Base-by-base conservation (phyloP, 1,284 basidiomycete species). In the Leccinum subatratum region DNA sequence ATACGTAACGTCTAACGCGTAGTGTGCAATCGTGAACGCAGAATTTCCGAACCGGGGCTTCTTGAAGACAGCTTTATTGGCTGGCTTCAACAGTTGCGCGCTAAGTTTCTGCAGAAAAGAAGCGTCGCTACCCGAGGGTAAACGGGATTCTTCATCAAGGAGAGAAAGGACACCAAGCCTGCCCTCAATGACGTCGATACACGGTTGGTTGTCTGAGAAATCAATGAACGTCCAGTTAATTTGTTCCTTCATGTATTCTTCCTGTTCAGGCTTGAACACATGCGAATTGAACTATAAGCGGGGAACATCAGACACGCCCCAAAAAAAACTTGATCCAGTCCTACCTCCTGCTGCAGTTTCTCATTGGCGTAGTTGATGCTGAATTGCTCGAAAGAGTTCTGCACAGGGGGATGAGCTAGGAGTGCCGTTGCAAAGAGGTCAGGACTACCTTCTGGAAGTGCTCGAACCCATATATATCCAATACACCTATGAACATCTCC, bases 151-250 rank as follows among this genome's bases (percentile, higher is more conserved):
- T 80, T 99, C 97, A 76, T 99, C 97, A 37, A 99, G 85, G 34
- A 99, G 83, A 3, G 96, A 91, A 62, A 99, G 85, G 60, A 99
- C 92, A 70, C 97, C 97, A 69, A 99, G 89, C 79, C 92, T 98
- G 71, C 96, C 94, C 81, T 99, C 97, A 72, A 99, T 98, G 72
- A 98, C 90, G 77, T 99, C 94, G 77, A 99, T 99, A 77, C 95
- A 98, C 42, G 95, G 95, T 76, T 99, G 97, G 75, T 99, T 99
- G 80, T 99, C 97, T 12, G 93, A 94, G 79, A 98, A 99, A 75
- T 98, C 95, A 79, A 99, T 99, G 80, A 99, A 99, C 1, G 94
- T 98, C 97, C 97, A 99, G 76, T 96, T 95, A 78, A 99, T 99
- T 80, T 98, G 86, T 77, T 99, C 97, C 67, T 95, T 93, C 66